Conservation (phyloP, 768 basidiomycete species). For the Russula abietina region DNA sequence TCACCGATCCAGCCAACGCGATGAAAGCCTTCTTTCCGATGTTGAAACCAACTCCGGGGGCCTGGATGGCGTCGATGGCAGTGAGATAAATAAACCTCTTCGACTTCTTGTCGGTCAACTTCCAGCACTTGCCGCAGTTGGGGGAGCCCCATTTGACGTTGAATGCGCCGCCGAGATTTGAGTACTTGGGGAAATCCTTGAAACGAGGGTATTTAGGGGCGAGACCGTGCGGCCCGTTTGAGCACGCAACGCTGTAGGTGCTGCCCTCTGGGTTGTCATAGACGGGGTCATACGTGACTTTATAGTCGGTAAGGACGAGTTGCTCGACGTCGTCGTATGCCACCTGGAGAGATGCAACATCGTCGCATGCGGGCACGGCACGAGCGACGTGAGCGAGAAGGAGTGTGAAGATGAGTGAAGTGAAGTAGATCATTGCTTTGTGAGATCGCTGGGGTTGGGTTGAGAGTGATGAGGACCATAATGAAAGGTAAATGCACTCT, state of each 20-base stretch:
- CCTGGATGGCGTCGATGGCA: constrained; percentile 50
- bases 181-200: constrained; percentile 49
- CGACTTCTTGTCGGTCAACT: constrained; percentile 41
- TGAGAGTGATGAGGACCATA: neutral
- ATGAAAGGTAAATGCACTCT: neutral
- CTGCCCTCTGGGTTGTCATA: constrained; percentile 44
- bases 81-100: constrained; percentile 41
- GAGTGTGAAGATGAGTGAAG: neutral
- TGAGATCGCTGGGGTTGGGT: too few relatives aligned
- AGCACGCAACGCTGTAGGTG: constrained; percentile 43
- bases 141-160: constrained; percentile 37
- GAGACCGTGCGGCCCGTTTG: constrained; percentile 33
- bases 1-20: constrained; percentile 21
- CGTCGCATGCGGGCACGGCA: neutral
- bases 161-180: constrained; percentile 50
- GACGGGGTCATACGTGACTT: neutral
- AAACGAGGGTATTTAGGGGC: constrained; percentile 44
- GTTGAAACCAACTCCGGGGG: constrained; percentile 37
- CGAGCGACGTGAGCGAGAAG: neutral
- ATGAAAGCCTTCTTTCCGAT: constrained; percentile 32
- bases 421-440: neutral
- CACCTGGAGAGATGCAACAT: neutral
- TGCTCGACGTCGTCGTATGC: neutral
- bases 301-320: too few relatives aligned
- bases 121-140: constrained; percentile 57